A percentile compares a stretch with the other conserved stretches of the same genome.
Evolutionary conservation across 164 flowering plant genomes (phyloP).

Genomic region (Annona squamosa): DNA sequence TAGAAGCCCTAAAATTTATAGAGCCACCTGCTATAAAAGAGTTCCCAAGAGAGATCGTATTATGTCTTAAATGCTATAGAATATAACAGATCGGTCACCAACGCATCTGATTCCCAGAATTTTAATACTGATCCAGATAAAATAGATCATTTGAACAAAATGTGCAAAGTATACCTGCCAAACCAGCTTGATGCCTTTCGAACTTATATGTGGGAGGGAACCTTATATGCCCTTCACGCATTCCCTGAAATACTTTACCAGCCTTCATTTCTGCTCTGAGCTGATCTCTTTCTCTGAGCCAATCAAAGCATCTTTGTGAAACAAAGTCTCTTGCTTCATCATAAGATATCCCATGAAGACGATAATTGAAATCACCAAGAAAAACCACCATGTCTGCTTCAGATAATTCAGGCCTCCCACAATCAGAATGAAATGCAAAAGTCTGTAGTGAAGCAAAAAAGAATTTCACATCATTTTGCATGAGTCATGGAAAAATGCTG

Average conservation of each 20-base stretch:
- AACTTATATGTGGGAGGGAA: constrained; percentile 99
- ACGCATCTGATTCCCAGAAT: neutral
- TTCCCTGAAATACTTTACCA: constrained; percentile 94
- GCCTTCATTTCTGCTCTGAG: constrained; percentile 91
- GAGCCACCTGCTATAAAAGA: neutral
- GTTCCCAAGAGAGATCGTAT: neutral
- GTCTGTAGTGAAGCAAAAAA: constrained; percentile 26
- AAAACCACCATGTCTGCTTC: constrained; percentile 92
- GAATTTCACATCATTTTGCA: neutral
- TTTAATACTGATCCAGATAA: neutral
- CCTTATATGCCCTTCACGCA: constrained; percentile 81
- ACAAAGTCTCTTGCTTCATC: constrained; percentile 97
- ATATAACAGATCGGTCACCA: neutral
- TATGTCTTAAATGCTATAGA: neutral
- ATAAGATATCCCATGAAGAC: constrained; percentile 89
- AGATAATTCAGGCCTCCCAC: constrained; percentile 65
- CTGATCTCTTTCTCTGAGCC: constrained; percentile 98
- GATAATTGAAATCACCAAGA: constrained; percentile 90
- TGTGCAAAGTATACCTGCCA: constrained; percentile 53
- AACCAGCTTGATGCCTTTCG: constrained; percentile 71
- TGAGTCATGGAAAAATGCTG: neutral
- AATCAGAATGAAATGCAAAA: constrained; percentile 34
- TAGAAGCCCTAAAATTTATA: neutral
- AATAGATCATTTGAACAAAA: neutral
- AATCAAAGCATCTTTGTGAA: constrained; percentile 96